Evolutionary conservation across 768 basidiomycete genomes (phyloP).

Genomic region (Collybiopsis confluens): DNA sequence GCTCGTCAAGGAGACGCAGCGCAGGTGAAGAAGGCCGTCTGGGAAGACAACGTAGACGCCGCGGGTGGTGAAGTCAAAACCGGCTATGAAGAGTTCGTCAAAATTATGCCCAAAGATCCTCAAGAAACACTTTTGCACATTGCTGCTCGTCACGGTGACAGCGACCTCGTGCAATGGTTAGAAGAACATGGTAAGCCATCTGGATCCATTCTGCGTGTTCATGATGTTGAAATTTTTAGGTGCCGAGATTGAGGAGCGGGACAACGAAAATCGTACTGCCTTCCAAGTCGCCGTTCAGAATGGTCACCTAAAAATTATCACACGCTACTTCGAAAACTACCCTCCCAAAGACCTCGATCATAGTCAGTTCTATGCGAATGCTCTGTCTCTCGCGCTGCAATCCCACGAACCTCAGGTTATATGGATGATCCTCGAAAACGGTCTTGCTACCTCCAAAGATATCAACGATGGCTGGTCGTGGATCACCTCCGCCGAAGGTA

Average conservation of each 20-base stretch:
- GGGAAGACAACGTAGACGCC: conserved; percentile 68
- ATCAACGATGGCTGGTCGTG: conserved; percentile 48
- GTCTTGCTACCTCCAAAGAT: conserved; percentile 45
- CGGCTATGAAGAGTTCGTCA: conserved; percentile 50
- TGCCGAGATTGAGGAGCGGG: conserved; percentile 69
- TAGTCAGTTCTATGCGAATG: conserved; percentile 43
- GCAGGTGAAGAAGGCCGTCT: conserved; percentile 60
- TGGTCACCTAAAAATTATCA: conserved; percentile 49
- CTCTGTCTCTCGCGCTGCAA: conserved; percentile 54
- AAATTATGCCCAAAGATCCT: conserved; percentile 43
- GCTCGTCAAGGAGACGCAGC: conserved; percentile 51
- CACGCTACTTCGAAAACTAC: conserved; percentile 58
- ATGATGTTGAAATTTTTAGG: conserved; percentile 34
- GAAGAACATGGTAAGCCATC: conserved; percentile 58
- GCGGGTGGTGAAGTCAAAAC: conserved; percentile 64
- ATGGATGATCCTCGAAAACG: conserved; percentile 58
- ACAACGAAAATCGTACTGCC: conserved; percentile 53
- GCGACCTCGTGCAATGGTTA: conserved; percentile 62
- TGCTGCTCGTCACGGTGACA: conserved; percentile 50
- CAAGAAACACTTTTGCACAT: conserved; percentile 71
- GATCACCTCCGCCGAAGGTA: conserved; percentile 34
- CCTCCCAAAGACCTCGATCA: conserved; percentile 51
- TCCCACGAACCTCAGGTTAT: conserved; percentile 62
- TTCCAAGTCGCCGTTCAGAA: conserved; percentile 61
- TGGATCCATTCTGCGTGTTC: conserved; percentile 18